phyloP scores from a whole-genome alignment of 306 rosid species.

The Pterocarpus macrocarpus region DNA sequence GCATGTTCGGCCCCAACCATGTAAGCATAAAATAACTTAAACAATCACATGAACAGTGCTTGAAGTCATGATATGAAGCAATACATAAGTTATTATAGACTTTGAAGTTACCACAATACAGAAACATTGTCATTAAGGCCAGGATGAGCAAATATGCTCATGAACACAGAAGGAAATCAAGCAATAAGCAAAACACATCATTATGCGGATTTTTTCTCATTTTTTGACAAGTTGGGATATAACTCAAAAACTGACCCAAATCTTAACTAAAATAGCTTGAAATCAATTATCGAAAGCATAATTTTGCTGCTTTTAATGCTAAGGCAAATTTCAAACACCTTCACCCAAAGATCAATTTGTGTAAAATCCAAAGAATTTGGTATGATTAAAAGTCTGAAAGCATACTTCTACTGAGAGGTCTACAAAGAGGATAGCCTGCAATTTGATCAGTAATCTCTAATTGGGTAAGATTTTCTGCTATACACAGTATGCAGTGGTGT shows the following conservation, averaged over 20 bases:
- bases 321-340: neutral
- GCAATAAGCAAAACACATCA: neutral
- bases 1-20: neutral
- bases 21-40: slow-evolving; percentile 31
- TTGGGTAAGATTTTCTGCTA: neutral
- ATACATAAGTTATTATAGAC: neutral
- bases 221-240: neutral
- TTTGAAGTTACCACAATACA: neutral
- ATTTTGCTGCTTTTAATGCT: neutral
- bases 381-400: neutral
- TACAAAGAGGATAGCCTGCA: neutral
- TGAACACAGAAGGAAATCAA: neutral
- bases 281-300: neutral
- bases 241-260: neutral
- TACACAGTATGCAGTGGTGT: neutral
- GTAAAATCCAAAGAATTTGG: slow-evolving; percentile 3
- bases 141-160: neutral
- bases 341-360: neutral
- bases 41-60: slow-evolving; percentile 12
- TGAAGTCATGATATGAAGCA: neutral
- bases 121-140: neutral
- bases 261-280: neutral
- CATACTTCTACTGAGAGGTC: neutral
- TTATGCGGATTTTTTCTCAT: neutral
- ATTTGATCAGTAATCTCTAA: slow-evolving; percentile 6